phyloP scores from a whole-genome alignment of 257 asterid genomes.

The Haberlea rhodopensis region DNA sequence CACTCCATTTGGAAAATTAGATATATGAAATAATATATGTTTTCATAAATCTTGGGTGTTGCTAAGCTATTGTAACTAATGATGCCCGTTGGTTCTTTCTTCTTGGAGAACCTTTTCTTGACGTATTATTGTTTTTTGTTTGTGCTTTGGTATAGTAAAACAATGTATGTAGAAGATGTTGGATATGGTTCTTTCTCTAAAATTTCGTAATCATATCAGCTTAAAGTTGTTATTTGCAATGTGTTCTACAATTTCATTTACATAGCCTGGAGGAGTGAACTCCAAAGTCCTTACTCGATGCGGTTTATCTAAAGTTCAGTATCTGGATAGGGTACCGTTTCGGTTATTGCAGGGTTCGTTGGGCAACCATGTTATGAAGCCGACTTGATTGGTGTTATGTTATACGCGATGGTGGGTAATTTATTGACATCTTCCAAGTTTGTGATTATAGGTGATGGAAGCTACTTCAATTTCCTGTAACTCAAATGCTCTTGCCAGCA shows the following conservation, averaged over 20 bases:
- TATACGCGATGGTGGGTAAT: too few species aligned
- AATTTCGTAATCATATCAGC: too few species aligned
- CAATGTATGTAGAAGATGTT: neutral
- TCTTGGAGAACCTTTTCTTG: slow-evolving; percentile 36
- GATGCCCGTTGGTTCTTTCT: slow-evolving; percentile 36
- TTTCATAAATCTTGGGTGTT: slow-evolving; percentile 27
- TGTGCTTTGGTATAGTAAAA: neutral
- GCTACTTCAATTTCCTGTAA: neutral
- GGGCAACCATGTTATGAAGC: too few species aligned
- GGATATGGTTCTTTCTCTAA: neutral
- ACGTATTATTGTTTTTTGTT: neutral
- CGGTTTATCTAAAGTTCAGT: too few species aligned
- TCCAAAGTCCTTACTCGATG: neutral
- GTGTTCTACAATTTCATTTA: too few species aligned
- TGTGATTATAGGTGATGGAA: neutral
- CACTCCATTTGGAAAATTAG: slow-evolving; percentile 17
- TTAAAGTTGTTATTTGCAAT: neutral
- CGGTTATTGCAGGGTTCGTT: too few species aligned
- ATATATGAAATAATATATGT: slow-evolving; percentile 23
- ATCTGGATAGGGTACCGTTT: too few species aligned
- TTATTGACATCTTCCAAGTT: neutral
- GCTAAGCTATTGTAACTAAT: slow-evolving; percentile 12
- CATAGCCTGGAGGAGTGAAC: neutral
- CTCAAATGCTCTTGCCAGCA: neutral
- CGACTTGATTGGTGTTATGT: too few species aligned